Evolutionary conservation across 2,329 filamentous ascomycete genomes (phyloP), one percentile per base, ranked within the genome.

Genomic region (Aspergillus proliferans): DNA sequence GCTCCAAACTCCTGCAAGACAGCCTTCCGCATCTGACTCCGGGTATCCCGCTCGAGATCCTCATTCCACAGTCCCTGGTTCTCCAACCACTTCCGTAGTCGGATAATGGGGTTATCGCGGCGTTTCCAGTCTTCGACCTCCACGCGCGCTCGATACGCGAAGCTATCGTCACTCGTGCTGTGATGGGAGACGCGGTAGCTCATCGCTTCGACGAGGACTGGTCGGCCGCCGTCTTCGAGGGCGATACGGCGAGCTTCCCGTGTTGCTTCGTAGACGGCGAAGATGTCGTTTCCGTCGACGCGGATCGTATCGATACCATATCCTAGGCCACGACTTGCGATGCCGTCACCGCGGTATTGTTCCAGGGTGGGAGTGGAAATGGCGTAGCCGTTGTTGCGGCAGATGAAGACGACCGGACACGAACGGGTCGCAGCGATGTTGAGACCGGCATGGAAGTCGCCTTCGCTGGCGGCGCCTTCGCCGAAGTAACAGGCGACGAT

Each of bases 141-240:
- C 1, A 96, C 84, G 22, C 86, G 83, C 1, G 91, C 90, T 7
- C 93, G 86, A 73, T 98, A 98, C 0, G 93, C 93, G 63, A 96
- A 98, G 22, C 87, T 93, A 71, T 98, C 93, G 64, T 98, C 93
- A 0, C 87, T 93, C 0, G 93, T 98, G 70, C 89, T 95, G 73
- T 98, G 93, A 66, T 98, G 90, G 6, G 88, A 92, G 40, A 97
- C 91, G n/a, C 93, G 89, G 71, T 98, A 98, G 21, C 88, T 92
- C 88, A 98, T 95, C 48, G 90, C 90, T 71, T 98, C 93, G 38
- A 98, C 86, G 6, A 98, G 75, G 0, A 98, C 81, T 0, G 89
- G 90, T 54, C 81, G 83, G 3, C 88, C 87, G n/a, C 88, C 88
- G 40, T 88, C 83, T 48, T 86, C 76, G 3, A 97, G 77, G 0